A percentile compares a stretch with the other conserved stretches of the same genome.
Evolutionary conservation across 148 eudicot species (phyloP).

Genomic region (Chenopodium album): DNA sequence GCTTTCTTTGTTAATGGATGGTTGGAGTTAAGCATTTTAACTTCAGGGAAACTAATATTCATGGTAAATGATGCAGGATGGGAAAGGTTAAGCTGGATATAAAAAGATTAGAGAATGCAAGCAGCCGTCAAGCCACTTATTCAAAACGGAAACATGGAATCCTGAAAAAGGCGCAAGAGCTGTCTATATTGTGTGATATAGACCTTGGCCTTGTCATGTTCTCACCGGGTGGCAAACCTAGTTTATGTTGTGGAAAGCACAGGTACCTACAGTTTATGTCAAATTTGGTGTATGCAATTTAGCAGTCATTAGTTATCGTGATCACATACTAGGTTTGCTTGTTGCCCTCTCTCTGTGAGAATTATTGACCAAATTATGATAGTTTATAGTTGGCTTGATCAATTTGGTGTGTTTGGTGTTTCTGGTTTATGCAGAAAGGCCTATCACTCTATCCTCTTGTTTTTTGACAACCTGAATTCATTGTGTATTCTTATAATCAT

Average conservation of each 20-base stretch:
- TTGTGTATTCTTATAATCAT: too few relatives aligned
- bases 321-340: not conserved
- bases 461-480: too few relatives aligned
- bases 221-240: constrained; percentile 42
- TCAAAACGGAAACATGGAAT: constrained; percentile 43
- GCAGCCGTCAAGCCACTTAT: constrained; percentile 40
- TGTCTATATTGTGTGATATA: constrained; percentile 40
- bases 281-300: not conserved
- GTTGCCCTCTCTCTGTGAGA: not conserved
- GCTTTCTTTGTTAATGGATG: not conserved
- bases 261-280: constrained; percentile 12
- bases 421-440: not conserved
- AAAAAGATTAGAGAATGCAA: constrained; percentile 34
- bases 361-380: not conserved
- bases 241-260: constrained; percentile 25
- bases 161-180: constrained; percentile 40
- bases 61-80: constrained; percentile 34
- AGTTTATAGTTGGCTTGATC: too few relatives aligned
- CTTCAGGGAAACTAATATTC: not conserved
- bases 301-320: not conserved
- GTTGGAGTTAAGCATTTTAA: not conserved
- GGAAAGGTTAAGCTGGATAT: constrained; percentile 47
- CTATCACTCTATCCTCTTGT: too few relatives aligned
- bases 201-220: constrained; percentile 42
- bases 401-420: not conserved